Base-by-base conservation (phyloP, 164 flowering plant species). In the Taxillus chinensis region DNA sequence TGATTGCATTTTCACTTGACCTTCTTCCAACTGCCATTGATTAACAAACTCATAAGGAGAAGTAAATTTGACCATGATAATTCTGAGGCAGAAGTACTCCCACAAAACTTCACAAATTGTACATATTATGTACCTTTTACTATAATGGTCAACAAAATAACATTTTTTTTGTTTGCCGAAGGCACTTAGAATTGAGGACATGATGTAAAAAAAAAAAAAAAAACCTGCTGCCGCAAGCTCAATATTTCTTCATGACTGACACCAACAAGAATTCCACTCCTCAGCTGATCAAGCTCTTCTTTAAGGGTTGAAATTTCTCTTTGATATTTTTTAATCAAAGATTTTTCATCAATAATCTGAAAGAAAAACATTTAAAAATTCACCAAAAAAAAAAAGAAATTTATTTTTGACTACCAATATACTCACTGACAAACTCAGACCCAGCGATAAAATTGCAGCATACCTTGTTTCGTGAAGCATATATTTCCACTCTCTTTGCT, bases 341-440 rank as follows among this genome's bases (percentile, higher is more conserved):
- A 95, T 64, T 95, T 95, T 70, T 95, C 99, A 79, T 95, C 99
- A 69, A 95, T 89, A 57, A 95, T 89, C 99, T 95, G 84, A 40
- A 75, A 69, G 8, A 51, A 5, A 54, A 13, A 16, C 6, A 15
- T 67, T 41, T 7, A 13, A 60, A 59, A 52, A 48, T 27, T 41
- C 68, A 48, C 56, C 45, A 39, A n/a, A 64, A 5, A 48, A 14
- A 3, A 48, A n/a, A n/a, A n/a, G n/a, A n/a, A n/a, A n/a, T n/a
- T n/a, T 11, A 7, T 7, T 48, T 11, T 11, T 4, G 51, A 48
- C 13, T 48, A 11, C 5, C 48, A 14, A 43, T 11, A 14, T 14
- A 3, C 27, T 16, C 39, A 27, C n/a, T 13, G 13, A 12, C 51
- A 55, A 41, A 48, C 38, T 17, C 16, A 56, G 53, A 62, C 54